Conservation (phyloP, 2,329 filamentous ascomycete species). For the Phialophora tarda region DNA sequence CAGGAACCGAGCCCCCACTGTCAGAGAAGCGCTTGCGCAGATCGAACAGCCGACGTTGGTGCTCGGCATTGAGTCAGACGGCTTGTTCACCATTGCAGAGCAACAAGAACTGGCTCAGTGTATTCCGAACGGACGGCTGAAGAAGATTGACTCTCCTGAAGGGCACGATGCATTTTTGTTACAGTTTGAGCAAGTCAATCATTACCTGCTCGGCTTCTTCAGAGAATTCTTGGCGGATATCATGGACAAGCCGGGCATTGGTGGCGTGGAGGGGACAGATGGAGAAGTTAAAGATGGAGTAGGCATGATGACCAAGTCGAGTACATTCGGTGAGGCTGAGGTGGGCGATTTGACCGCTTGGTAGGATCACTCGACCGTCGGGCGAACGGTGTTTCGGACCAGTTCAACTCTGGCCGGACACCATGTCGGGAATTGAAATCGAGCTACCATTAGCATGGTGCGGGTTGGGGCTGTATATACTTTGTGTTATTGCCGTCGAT, state of each 20-base stretch:
- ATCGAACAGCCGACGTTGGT: conserved; percentile 91
- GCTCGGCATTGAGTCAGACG: conserved; percentile 92
- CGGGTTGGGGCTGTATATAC: conserved; percentile 27
- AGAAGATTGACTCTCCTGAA: conserved; percentile 90
- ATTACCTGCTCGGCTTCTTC: conserved; percentile 82
- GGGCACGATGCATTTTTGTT: conserved; percentile 95
- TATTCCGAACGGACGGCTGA: conserved; percentile 76
- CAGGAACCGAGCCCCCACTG: conserved; percentile 66
- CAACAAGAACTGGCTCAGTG: conserved; percentile 87
- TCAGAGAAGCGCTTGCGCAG: conserved; percentile 75
- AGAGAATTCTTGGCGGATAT: conserved; percentile 83
- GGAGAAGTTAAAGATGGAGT: conserved; percentile 53
- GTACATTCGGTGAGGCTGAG: conserved; percentile 93
- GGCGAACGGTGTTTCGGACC: conserved; percentile 18
- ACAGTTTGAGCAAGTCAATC: conserved; percentile 97
- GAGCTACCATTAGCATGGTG: not conserved
- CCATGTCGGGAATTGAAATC: not conserved
- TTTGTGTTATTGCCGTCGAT: conserved; percentile 36
- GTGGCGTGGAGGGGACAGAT: conserved; percentile 33
- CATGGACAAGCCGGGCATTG: conserved; percentile 67
- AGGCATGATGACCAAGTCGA: conserved; percentile 76
- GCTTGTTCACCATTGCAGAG: conserved; percentile 95
- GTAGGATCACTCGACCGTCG: conserved; percentile 25
- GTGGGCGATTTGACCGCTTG: conserved; percentile 73
- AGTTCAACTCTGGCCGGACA: conserved; percentile 38